Base-by-base conservation (phyloP, 352 stramenopile genomes). In the Pythium oligandrum region DNA sequence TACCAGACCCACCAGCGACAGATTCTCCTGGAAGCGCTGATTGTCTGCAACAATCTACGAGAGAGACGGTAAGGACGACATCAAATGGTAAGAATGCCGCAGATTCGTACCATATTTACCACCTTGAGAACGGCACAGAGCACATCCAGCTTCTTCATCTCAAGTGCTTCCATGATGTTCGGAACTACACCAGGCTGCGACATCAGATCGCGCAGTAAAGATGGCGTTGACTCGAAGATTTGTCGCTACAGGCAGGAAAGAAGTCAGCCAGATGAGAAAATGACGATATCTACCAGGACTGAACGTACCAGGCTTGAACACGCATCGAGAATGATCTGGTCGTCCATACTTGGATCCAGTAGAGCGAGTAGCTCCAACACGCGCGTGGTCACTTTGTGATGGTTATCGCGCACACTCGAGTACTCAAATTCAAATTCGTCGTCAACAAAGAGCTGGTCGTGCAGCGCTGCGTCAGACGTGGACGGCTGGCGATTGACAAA, bases 131-230 rank as follows among this genome's bases (percentile, higher is more conserved):
- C 85, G 4, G 85, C 83, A 49, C 88, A 75, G 4, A 96, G 42
- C 2, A 96, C 84, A 35, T 94, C 78, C 45, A 90, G 77, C 46
- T 93, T 93, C 60, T 94, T 96, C 72, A 95, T 93, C 60, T 97
- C 89, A 4, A 97, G 70, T 3, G 90, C 86, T 53, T 97, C 89
- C 88, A 97, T 96, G 52, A 97, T 92, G 48, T 93, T 96, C 0
- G 89, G 89, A 45, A 96, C 86, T 1, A 97, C 86, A 30, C 89
- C 88, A n/a, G 90, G 78, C 46, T 96, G 83, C 4, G 88, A 96
- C 73, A 96, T 91, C 37, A 97, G 62, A 50, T 96, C 85, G 7
- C 82, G 64, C 4, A 80, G 73, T 31, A 95, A 62, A 6, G 71
- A 71, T 6, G 74, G 68, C 42, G 95, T 89, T 32, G 88, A 61